A percentile compares a stretch with the other conserved stretches of the same genome.
Evolutionary conservation across 2,329 filamentous ascomycete genomes (phyloP).

Genomic region (Tolypocladium sp.): DNA sequence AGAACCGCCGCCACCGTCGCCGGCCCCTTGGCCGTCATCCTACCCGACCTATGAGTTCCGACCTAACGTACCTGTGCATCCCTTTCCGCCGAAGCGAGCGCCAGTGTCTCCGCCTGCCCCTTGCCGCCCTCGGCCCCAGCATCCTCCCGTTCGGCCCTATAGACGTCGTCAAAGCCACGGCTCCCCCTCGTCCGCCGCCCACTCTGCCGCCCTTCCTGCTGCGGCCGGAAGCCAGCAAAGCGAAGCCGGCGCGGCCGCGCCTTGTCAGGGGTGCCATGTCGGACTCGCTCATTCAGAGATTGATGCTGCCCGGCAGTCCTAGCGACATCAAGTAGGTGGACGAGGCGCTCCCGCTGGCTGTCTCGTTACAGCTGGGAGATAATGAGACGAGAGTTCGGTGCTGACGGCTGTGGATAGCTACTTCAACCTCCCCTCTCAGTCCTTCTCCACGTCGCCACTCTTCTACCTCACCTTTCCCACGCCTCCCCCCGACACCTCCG

Average conservation of each 20-base stretch:
- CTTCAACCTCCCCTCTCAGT: conserved; percentile 17
- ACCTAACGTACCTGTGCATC: background rate
- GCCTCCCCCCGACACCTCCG: conserved; percentile 1
- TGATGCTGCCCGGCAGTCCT: background rate
- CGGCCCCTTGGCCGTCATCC: background rate
- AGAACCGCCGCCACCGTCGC: background rate
- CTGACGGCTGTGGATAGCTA: conserved; percentile 15
- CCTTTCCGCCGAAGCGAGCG: background rate
- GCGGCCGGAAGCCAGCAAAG: background rate
- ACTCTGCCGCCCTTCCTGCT: background rate
- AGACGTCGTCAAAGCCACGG: background rate
- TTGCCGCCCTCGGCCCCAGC: background rate
- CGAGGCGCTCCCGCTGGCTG: background rate
- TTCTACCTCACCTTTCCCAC: conserved; percentile 8
- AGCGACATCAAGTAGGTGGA: conserved; percentile 15
- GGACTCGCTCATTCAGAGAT: conserved; percentile 1
- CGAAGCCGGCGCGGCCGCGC: background rate
- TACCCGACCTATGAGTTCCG: background rate
- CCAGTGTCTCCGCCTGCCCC: background rate
- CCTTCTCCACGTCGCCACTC: conserved; percentile 7
- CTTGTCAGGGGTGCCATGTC: conserved; percentile 10
- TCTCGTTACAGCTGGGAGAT: background rate
- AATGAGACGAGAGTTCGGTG: background rate
- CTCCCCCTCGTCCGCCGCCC: background rate
- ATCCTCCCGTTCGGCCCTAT: background rate